Percentiles rank a stretch among this genome's conserved stretches.
phyloP scores from a whole-genome alignment of 768 basidiomycete species.

The Lentinula lateritia region DNA sequence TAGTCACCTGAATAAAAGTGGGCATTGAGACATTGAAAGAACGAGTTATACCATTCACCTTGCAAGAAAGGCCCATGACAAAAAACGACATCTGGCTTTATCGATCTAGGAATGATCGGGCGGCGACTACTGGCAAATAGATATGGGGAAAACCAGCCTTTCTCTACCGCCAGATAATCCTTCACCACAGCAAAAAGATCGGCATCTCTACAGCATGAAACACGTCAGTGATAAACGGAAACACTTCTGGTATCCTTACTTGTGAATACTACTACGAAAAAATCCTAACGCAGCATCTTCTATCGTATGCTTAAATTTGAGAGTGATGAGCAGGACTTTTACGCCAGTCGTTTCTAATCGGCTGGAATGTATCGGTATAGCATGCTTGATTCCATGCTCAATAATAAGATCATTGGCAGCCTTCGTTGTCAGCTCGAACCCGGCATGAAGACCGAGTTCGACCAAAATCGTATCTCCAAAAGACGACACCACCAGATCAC shows the following conservation, averaged over 20 bases:
- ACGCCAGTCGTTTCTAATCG: constrained; percentile 52
- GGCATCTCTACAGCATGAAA: constrained; percentile 31
- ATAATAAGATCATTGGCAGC: constrained; percentile 49
- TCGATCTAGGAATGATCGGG: constrained; percentile 54
- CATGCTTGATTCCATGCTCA: constrained; percentile 38
- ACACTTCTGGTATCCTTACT: constrained; percentile 26
- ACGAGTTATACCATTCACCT: constrained; percentile 25
- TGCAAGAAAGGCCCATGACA: constrained; percentile 60
- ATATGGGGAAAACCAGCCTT: constrained; percentile 68
- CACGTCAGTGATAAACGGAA: background rate
- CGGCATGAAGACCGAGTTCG: constrained; percentile 47
- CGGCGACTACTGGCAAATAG: constrained; percentile 55
- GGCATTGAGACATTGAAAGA: background rate
- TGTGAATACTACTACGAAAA: constrained; percentile 55
- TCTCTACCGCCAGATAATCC: constrained; percentile 57
- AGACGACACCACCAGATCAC: constrained; percentile 43
- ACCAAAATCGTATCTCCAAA: constrained; percentile 56
- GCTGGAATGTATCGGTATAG: constrained; percentile 48
- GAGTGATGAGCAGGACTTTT: constrained; percentile 53
- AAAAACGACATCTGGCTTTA: constrained; percentile 63
- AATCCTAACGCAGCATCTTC: constrained; percentile 57
- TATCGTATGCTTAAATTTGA: constrained; percentile 50
- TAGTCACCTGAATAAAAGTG: constrained; percentile 46
- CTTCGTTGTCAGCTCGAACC: constrained; percentile 45
- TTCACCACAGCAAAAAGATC: constrained; percentile 57